Conservation (phyloP, 805 yeast genomes). For the Kodamaea lidongshanica region DNA sequence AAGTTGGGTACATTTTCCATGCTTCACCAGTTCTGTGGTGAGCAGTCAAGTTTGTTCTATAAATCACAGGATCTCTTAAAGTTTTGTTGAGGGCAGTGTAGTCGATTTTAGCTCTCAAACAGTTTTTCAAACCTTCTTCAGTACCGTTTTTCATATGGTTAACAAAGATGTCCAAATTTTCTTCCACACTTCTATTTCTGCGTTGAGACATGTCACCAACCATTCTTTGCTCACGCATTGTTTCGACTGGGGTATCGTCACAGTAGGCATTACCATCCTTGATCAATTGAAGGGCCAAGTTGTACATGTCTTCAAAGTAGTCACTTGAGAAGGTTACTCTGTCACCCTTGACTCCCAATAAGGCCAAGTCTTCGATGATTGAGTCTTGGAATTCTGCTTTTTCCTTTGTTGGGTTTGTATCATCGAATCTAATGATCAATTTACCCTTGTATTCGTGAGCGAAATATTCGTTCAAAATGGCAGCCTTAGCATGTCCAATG, state of each 20-base stretch:
- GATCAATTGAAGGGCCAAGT: conserved; percentile 76
- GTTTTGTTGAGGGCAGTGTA: conserved; percentile 89
- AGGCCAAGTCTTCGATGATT: conserved; percentile 83
- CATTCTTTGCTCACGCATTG: conserved; percentile 98
- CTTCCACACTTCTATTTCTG: conserved; percentile 90
- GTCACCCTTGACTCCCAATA: conserved; percentile 93
- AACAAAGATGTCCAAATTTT: conserved; percentile 77
- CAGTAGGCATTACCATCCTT: conserved; percentile 95
- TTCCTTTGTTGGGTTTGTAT: conserved; percentile 96
- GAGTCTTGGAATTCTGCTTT: conserved; percentile 91
- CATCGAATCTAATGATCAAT: conserved; percentile 94
- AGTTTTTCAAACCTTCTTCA: conserved; percentile 84
- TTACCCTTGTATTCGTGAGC: conserved; percentile 96
- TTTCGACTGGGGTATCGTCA: conserved; percentile 91
- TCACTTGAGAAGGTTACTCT: conserved; percentile 83
- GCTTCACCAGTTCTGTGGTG: conserved; percentile 91
- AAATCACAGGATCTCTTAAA: conserved; percentile 94
- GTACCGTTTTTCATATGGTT: conserved; percentile 93
- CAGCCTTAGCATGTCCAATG: conserved; percentile 99
- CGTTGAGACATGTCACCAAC: conserved; percentile 90
- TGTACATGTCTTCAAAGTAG: conserved; percentile 89
- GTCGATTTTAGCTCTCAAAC: conserved; percentile 95
- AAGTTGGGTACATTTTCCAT: conserved; percentile 98
- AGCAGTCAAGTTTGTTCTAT: conserved; percentile 95
- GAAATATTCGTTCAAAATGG: conserved; percentile 91